Base-by-base conservation (phyloP, 176 grass and related monocot species). In the Secale cereale region DNA sequence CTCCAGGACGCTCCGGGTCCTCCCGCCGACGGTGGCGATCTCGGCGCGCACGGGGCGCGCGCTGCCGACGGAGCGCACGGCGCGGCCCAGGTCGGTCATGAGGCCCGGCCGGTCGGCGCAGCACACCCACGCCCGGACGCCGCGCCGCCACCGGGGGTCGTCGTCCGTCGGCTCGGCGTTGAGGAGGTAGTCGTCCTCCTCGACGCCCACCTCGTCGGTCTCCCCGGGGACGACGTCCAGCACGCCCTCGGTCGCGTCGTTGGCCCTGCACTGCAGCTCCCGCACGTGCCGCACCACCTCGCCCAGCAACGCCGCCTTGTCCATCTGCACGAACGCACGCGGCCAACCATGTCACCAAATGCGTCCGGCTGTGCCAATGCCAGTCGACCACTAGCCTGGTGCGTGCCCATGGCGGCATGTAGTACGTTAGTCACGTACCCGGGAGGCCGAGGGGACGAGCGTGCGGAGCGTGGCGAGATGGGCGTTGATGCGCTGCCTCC, bases 271-370 rank as follows among this genome's bases (percentile, higher is more conserved):
- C 17, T 85, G 85, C 40, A 98, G 92, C 91, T 98, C 93, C 59
- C 93, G 85, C 76, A 98, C 95, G 75, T 95, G 83, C 82, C 92
- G 81, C 76, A 98, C 95, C 87, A 98, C 93, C 97, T 99, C 93
- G 20, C 97, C 97, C 40, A 99, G 88, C 84, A 99, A 25, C 60
- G 93, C 93, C 70, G 97, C 97, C 83, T 99, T 99, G 88, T 99
- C 97, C 97, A 99, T 91, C 97, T 99, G 80, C 81, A 75, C 32
- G 46, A 2, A 16, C 20, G 29, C 6, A n/a, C 23, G 15, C 1
- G 17, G 9, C 11, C 22, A 28, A 15, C 5, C 40, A 27, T 64
- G 3, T 25, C 48, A 52, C 6, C 0, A 17, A 6, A 31, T 32
- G 26, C 25, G n/a, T 12, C 15, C 27, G 1, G 19, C 16, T 52